Base-by-base conservation (phyloP, 2,329 filamentous ascomycete species). In the Penicillium freii region DNA sequence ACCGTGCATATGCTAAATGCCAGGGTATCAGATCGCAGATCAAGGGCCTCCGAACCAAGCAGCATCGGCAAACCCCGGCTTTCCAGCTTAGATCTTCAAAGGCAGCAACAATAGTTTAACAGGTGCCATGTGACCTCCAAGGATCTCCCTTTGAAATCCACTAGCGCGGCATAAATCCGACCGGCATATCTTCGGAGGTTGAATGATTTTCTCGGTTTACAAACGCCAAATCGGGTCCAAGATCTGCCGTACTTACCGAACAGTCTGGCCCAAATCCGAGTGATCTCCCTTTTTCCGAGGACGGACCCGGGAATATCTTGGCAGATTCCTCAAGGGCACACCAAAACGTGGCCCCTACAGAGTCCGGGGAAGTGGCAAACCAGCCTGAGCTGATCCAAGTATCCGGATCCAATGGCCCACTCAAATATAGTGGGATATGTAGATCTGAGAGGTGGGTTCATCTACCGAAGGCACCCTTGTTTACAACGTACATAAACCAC, bases 281-380 rank as follows among this genome's bases (percentile, higher is more conserved):
- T 39, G 21, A 34, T 46, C 54, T 36, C 10, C 51, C 27, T 23
- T 38, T 47, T 27, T 38, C 44, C 38, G 47, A 40, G 33, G 29
- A 43, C 19, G 36, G n/a, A 33, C 34, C 45, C 43, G 29, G 49
- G 29, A 55, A 55, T 45, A 56, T 59, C 46, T 39, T 39, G 33
- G 42, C 44, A 27, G 17, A 39, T 44, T 25, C 38, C 31, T 38
- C 19, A 6, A 43, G 42, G n/a, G 21, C 27, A 36, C n/a, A 29
- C 40, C 54, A 53, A 39, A 60, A 62, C 52, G 56, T 64, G 60
- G 60, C 45, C 51, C 49, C 43, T 47, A 46, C 43, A 53, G 17
- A 57, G 46, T 65, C 62, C 48, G 63, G 63, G 63, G 63, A 64
- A 64, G 62, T 62, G 63, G 63, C 58, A 47, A 64, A 53, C 49